Evolutionary conservation across 768 basidiomycete species (phyloP), one percentile per base, ranked within the genome.

Genomic region (Rhizopogon vinicolor): DNA sequence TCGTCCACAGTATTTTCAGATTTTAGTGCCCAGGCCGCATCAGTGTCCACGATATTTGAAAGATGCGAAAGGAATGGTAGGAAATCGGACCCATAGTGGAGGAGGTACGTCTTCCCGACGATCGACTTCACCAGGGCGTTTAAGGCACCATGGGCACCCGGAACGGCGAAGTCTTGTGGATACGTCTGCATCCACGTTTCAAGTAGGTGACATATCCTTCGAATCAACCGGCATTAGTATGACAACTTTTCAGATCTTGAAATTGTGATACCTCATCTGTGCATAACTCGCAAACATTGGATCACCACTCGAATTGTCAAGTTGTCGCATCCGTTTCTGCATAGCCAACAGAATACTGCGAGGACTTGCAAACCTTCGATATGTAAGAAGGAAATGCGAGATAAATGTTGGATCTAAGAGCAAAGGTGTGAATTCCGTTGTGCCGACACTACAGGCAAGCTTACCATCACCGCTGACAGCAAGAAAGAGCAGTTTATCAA

Each of bases 211-310:
- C 91, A 93, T 55, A 93, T 89, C 67, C 91, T 93, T 29, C 5
- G 45, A 42, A 42, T 28, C 14, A 39, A 35, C 5, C 48, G 45
- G 18, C 35, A 52, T 45, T 54, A 53, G 52, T 46, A 51, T 28
- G 43, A 35, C 37, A 25, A n/a, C 58, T 62, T 48, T 25, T 29
- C 41, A 12, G 8, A 31, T 25, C 19, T 6, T 4, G 60, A 43
- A 42, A 19, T 33, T 14, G 22, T 53, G 68, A 44, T 62, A 90
- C 91, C 86, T 83, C 89, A 93, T 91, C 67, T 93, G 91, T 7
- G 89, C 90, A 69, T 86, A 93, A 62, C 85, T 88, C 7, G 89
- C 89, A 70, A 93, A 88, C 83, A 92, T 86, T 1, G 87, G 87
- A 72, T 93, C 90, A 7, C 83, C 83, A 12, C 81, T 78, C 16